Evolutionary conservation across 2,329 filamentous ascomycete genomes (phyloP).

Genomic region (Alternaria sp.): DNA sequence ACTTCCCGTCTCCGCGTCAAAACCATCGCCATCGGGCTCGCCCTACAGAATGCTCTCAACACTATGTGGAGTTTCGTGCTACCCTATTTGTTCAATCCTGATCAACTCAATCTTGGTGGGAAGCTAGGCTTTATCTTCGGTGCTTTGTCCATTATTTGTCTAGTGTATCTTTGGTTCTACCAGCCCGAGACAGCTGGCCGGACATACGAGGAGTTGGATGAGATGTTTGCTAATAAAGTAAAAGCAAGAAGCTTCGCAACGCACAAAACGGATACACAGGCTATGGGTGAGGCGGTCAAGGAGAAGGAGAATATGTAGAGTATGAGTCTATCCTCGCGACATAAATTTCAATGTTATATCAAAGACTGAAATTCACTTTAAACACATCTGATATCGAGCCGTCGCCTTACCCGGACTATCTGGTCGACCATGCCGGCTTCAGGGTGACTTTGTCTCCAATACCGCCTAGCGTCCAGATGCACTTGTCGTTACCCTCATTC

Average conservation of each 20-base stretch:
- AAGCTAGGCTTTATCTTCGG: conserved; percentile 84
- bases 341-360: neutral
- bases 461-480: too few relatives aligned
- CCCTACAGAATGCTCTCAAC: conserved; percentile 43
- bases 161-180: conserved; percentile 44
- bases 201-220: neutral
- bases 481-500: too few relatives aligned
- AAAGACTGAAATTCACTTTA: too few relatives aligned
- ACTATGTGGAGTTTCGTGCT: conserved; percentile 52
- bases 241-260: neutral
- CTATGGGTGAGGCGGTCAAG: neutral
- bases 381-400: too few relatives aligned
- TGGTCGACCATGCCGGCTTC: too few relatives aligned
- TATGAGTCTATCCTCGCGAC: neutral
- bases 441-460: too few relatives aligned
- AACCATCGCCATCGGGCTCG: conserved; percentile 54
- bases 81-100: conserved; percentile 51
- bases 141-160: conserved; percentile 77
- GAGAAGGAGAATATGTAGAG: neutral
- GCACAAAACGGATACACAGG: neutral
- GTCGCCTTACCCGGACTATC: too few relatives aligned
- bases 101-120: conserved; percentile 71
- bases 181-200: neutral
- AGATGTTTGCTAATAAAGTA: neutral
- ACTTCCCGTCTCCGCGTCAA: conserved; percentile 79